These are phyloP conservation scores for Candida ponderosae DNA, from an alignment of 805 yeast species.

Conservation along the genomic window DNA sequence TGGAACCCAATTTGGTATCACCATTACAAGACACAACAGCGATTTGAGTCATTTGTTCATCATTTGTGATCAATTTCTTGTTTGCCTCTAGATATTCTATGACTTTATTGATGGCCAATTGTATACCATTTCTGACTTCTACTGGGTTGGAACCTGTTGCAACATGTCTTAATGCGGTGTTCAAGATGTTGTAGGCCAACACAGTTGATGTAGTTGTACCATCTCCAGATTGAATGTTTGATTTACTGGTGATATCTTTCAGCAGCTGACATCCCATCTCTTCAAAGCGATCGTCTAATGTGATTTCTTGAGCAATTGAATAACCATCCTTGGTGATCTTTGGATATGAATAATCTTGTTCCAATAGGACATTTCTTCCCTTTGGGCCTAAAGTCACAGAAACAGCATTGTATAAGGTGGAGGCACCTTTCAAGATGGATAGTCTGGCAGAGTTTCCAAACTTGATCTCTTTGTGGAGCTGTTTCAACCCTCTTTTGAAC, in stretches of 20 bases:
- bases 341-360: constrained; percentile 95
- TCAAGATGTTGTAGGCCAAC: constrained; percentile 91
- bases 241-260: constrained; percentile 97
- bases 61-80: constrained; percentile 94
- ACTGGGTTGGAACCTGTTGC: constrained; percentile 99
- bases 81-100: constrained; percentile 78
- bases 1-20: constrained; percentile 85
- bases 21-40: constrained; percentile 99
- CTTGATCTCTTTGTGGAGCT: constrained; percentile 77
- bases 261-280: constrained; percentile 93
- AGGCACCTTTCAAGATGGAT: constrained; percentile 89
- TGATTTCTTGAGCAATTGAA: constrained; percentile 87
- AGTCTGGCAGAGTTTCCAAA: constrained; percentile 97
- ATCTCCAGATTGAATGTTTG: constrained; percentile 98
- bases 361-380: constrained; percentile 95
- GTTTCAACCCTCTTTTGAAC: constrained; percentile 1
- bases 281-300: constrained; percentile 87
- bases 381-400: constrained; percentile 96
- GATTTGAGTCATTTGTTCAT: constrained; percentile 95
- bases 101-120: constrained; percentile 95
- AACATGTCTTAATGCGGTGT: constrained; percentile 94
- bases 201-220: constrained; percentile 99
- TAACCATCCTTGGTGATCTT: constrained; percentile 99
- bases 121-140: constrained; percentile 98
- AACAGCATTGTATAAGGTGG: constrained; percentile 91